Conservation (phyloP, 768 basidiomycete species). For the Boletus pseudopeckii region DNA sequence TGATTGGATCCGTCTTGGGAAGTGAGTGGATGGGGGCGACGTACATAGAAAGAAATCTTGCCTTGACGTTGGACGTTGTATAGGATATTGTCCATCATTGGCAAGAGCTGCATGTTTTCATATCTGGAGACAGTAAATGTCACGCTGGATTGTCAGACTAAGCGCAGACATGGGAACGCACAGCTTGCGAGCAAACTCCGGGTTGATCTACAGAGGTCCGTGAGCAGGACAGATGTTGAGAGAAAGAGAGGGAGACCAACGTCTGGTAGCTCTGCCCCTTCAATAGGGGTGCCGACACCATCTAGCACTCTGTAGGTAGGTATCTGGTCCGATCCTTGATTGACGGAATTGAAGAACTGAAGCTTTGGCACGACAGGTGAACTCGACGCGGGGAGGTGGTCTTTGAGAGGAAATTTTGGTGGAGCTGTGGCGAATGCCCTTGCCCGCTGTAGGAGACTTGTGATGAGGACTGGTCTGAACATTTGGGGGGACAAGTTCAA, state of each 20-base stretch:
- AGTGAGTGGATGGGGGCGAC: constrained; percentile 24
- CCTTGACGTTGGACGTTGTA: constrained; percentile 94
- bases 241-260: constrained; percentile 37
- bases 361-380: constrained; percentile 69
- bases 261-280: constrained; percentile 74
- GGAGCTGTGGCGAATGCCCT: constrained; percentile 17
- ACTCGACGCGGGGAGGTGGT: constrained; percentile 39
- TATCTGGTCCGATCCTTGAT: constrained; percentile 57
- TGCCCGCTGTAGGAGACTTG: not conserved
- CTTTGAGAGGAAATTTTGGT: constrained; percentile 13
- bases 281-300: constrained; percentile 67
- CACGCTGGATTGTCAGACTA: not conserved
- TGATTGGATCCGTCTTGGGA: constrained; percentile 5
- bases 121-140: constrained; percentile 42
- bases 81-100: constrained; percentile 81
- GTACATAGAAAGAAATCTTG: constrained; percentile 85
- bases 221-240: constrained; percentile 5
- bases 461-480: constrained; percentile 8
- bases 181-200: constrained; percentile 63
- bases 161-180: constrained; percentile 27
- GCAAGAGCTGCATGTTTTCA: constrained; percentile 75
- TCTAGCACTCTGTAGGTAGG: constrained; percentile 87
- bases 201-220: constrained; percentile 50
- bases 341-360: constrained; percentile 78
- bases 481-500: constrained; percentile 8